Evolutionary conservation across 2,329 filamentous ascomycete genomes (phyloP), one percentile per base, ranked within the genome.

Genomic region (Aspergillus uvarum): DNA sequence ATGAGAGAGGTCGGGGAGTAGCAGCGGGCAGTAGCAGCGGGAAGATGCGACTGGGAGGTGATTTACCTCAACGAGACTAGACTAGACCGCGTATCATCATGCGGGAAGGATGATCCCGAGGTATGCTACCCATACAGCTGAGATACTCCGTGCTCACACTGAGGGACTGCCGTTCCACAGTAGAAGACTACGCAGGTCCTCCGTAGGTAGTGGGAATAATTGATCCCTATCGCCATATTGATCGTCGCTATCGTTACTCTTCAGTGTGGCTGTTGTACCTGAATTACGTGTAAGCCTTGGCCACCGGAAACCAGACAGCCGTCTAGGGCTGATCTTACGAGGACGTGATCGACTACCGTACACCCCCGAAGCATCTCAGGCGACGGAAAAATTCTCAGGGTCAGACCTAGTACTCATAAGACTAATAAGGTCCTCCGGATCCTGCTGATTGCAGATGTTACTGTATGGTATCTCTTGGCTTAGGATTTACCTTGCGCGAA

Each of bases 371-470:
- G 7, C 26, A 59, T 56, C 53, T 56, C 59, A 59, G 56, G 51
- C 48, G 47, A 47, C 22, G 53, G 54, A 31, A 49, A 49, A 59
- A 50, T 26, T 54, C 38, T 21, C 38, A 31, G 52, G 52, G 22
- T 54, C 16, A 19, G 16, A 44, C 38, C 38, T 59, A 56, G 10
- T 10, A 35, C 14, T 16, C 32, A 57, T 51, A 47, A 54, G 48
- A 47, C 24, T 54, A 16, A 21, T 26, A 26, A 35, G 14, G 47
- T 49, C 22, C 48, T 52, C n/a, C 21, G 24, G 51, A 32, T 26
- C 42, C 26, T 42, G 50, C 35, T 31, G 32, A 35, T 35, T 12
- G 49, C 62, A 62, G 66, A 68, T 63, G 66, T 19, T 67, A 68
- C 65, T 47, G 11, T 42, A 47, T 32, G 19, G 22, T 31, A 22